A percentile compares a stretch with the other conserved stretches of the same genome.
These are phyloP conservation scores for Salix viminalis DNA, from an alignment of 345 rosid genomes.

Conservation along the genomic window DNA sequence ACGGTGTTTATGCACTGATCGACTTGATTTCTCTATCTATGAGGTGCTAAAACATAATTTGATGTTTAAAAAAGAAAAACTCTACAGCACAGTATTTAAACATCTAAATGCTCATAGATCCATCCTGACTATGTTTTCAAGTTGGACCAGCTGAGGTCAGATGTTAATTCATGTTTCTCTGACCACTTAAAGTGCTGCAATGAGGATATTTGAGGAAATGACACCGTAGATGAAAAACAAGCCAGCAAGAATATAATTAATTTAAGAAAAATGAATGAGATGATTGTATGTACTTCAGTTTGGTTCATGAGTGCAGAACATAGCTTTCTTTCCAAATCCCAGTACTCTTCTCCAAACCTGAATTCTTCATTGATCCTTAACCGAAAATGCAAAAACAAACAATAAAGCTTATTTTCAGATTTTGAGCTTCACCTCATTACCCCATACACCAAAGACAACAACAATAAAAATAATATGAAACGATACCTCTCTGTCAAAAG, in stretches of 20 bases:
- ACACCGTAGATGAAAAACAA: background rate
- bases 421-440: background rate
- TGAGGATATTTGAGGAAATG: background rate
- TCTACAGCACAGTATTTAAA: background rate
- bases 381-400: conserved; percentile 8
- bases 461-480: background rate
- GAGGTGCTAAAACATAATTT: no score
- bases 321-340: conserved; percentile 87
- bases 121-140: background rate
- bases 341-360: conserved; percentile 66
- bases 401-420: conserved; percentile 1
- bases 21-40: no score
- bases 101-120: background rate
- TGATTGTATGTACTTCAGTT: conserved; percentile 37
- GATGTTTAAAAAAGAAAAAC: background rate
- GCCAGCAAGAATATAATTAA: background rate
- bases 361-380: conserved; percentile 67
- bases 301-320: conserved; percentile 53
- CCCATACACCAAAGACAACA: conserved; percentile 1
- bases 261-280: background rate
- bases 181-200: background rate
- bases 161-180: background rate
- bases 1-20: no score
- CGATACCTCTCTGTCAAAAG: conserved; percentile 62
- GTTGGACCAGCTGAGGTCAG: background rate